Conservation (phyloP, 331 rosid species). For the Acacia pycnantha region DNA sequence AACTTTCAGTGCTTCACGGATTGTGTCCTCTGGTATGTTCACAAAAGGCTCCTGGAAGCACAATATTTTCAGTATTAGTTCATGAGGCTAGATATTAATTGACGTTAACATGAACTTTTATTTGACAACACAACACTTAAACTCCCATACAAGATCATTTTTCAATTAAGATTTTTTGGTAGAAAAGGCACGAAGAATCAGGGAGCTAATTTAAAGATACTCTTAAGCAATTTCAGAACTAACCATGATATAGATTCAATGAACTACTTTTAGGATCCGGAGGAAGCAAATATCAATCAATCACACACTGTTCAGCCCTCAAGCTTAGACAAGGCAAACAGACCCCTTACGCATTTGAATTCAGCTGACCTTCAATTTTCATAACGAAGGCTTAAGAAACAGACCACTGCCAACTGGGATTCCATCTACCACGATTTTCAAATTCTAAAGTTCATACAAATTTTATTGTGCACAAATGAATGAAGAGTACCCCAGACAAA, state of each 20-base stretch:
- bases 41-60: conserved; percentile 69
- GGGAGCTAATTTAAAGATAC: conserved; percentile 1
- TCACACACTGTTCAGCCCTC: neutral
- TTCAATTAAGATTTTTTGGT: neutral
- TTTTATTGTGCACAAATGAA: conserved; percentile 24
- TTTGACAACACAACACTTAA: neutral
- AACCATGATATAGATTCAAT: neutral
- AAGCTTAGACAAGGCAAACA: neutral
- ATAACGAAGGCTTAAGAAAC: neutral
- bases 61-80: neutral
- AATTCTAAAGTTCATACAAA: conserved; percentile 17
- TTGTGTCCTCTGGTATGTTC: conserved; percentile 64
- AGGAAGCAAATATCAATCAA: neutral
- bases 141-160: neutral
- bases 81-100: neutral
- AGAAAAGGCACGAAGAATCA: neutral
- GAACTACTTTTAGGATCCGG: neutral
- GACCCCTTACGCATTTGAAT: neutral
- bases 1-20: conserved; percentile 67
- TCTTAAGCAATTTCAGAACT: neutral
- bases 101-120: neutral
- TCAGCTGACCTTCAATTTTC: conserved; percentile 11
- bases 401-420: conserved; percentile 38
- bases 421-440: conserved; percentile 29
- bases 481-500: conserved; percentile 16